Conservation (phyloP, 495 filamentous ascomycete species). For the Glonium stellatum region DNA sequence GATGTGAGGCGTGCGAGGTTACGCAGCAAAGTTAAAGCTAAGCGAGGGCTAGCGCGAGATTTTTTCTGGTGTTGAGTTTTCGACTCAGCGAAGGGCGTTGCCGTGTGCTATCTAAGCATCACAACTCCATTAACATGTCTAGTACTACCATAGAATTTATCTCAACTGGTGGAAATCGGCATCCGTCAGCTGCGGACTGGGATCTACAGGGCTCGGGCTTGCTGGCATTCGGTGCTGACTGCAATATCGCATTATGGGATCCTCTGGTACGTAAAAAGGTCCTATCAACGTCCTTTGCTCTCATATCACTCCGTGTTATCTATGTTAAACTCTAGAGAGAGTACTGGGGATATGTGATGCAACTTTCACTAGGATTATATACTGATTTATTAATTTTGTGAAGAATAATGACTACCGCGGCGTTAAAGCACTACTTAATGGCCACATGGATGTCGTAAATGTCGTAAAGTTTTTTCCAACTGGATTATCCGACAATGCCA, state of each 20-base stretch:
- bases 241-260: constrained; percentile 82
- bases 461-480: constrained; percentile 70
- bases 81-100: neutral
- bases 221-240: constrained; percentile 83
- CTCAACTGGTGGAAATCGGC: constrained; percentile 81
- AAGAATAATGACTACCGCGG: constrained; percentile 50
- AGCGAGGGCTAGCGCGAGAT: constrained; percentile 21
- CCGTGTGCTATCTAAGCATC: neutral
- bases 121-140: constrained; percentile 9
- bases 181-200: constrained; percentile 89
- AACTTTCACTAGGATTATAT: neutral
- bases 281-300: neutral
- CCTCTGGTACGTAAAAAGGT: constrained; percentile 54
- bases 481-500: constrained; percentile 40
- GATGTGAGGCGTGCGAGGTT: neutral
- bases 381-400: neutral
- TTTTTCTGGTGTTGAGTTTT: neutral
- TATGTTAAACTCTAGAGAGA: no score
- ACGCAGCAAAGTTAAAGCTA: constrained; percentile 4
- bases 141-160: constrained; percentile 49
- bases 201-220: constrained; percentile 54
- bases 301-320: no score
- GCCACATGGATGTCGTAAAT: constrained; percentile 76
- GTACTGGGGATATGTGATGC: no score
- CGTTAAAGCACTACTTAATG: constrained; percentile 62